These are phyloP conservation scores for Solanum bulbocastanum DNA, from an alignment of 257 asterid genomes.

Conservation along the genomic window DNA sequence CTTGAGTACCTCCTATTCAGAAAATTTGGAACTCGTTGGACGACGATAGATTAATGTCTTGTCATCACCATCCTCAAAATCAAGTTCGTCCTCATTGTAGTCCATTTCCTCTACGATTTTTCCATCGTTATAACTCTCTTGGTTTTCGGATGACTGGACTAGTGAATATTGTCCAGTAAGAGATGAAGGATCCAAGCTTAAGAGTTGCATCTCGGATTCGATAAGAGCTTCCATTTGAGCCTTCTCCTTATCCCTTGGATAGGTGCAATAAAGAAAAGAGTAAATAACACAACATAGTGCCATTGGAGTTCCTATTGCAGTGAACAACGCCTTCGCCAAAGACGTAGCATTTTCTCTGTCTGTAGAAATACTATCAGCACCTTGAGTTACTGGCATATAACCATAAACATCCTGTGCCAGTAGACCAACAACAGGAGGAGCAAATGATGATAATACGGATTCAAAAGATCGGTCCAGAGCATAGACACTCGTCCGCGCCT, in stretches of 20 bases:
- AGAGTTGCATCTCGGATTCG: slow-evolving; percentile 57
- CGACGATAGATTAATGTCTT: slow-evolving; percentile 3
- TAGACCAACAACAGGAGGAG: slow-evolving; percentile 74
- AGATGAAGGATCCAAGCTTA: slow-evolving; percentile 15
- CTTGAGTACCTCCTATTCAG: background rate
- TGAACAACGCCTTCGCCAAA: slow-evolving; percentile 58
- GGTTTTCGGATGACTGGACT: slow-evolving; percentile 9
- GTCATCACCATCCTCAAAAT: slow-evolving; percentile 37
- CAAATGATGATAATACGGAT: slow-evolving; percentile 65
- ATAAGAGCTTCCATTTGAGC: slow-evolving; percentile 64
- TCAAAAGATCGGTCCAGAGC: slow-evolving; percentile 77
- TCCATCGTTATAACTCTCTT: slow-evolving; percentile 15
- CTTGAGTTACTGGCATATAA: slow-evolving; percentile 47
- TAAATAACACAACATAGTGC: slow-evolving; percentile 58
- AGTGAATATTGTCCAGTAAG: slow-evolving; percentile 1
- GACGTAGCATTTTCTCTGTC: slow-evolving; percentile 74
- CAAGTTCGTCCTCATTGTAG: slow-evolving; percentile 30
- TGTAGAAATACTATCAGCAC: slow-evolving; percentile 37
- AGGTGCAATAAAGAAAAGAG: slow-evolving; percentile 64
- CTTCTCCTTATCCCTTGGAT: slow-evolving; percentile 62
- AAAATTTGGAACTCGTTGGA: background rate
- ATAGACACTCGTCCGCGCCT: slow-evolving; percentile 54
- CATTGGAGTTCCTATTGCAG: slow-evolving; percentile 72
- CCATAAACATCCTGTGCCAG: slow-evolving; percentile 61
- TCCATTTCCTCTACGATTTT: slow-evolving; percentile 6